These are phyloP conservation scores for Sporopachydermia quercuum DNA, from an alignment of 805 yeast species.

Conservation along the genomic window DNA sequence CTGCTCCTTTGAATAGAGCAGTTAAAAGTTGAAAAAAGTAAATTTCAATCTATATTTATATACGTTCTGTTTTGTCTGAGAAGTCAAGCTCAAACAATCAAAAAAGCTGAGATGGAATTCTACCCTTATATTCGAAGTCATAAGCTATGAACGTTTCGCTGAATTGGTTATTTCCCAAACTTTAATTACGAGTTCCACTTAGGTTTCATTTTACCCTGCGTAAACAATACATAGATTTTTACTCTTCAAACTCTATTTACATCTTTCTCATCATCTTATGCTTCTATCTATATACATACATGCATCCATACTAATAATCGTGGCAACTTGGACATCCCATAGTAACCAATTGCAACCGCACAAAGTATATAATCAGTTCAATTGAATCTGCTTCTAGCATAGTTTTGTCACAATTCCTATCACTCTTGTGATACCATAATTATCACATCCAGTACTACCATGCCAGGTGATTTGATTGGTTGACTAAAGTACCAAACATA, in stretches of 20 bases:
- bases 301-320: not conserved
- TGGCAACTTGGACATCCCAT: constrained; percentile 1
- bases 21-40: not conserved
- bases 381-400: not conserved
- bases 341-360: not conserved
- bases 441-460: constrained; percentile 1
- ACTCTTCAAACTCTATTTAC: constrained; percentile 1
- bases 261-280: not conserved
- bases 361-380: not conserved
- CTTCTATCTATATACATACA: constrained; percentile 1
- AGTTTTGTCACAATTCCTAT: constrained; percentile 1
- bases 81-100: not conserved
- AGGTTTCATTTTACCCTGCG: constrained; percentile 1
- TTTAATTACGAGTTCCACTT: constrained; percentile 1
- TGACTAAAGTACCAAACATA: constrained; percentile 1
- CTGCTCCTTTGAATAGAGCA: constrained; percentile 1
- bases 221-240: not conserved
- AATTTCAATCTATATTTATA: constrained; percentile 1
- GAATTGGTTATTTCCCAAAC: not conserved
- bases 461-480: constrained; percentile 1
- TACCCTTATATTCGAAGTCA: constrained; percentile 1
- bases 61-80: constrained; percentile 1
- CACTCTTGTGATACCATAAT: constrained; percentile 1
- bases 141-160: constrained; percentile 1
- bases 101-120: not conserved